Conservation (phyloP, 352 stramenopile genomes). For the Plasmopara muralis region DNA sequence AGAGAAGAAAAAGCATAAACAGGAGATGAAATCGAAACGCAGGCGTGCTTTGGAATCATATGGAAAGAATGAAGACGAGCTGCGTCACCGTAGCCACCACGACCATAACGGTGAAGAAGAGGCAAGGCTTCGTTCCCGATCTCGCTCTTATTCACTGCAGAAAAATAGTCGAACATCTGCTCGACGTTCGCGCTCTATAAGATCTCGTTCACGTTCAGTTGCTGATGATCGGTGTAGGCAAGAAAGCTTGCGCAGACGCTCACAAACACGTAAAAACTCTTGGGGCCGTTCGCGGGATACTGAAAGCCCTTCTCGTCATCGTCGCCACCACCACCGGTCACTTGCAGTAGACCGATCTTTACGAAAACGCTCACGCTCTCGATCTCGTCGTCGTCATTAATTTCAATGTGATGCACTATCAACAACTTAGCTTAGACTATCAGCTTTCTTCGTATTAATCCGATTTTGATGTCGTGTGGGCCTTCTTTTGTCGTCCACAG, state of each 20-base stretch:
- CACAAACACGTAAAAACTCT: not conserved
- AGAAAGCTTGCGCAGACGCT: conserved; percentile 7
- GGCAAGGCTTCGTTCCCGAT: conserved; percentile 7
- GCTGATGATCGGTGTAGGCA: conserved; percentile 10
- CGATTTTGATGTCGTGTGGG: conserved; percentile 58
- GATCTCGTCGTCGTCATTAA: conserved; percentile 19
- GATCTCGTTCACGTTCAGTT: conserved; percentile 21
- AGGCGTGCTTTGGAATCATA: conserved; percentile 7
- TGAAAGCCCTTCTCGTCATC: not conserved
- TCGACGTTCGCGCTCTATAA: conserved; percentile 13
- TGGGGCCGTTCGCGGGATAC: conserved; percentile 12
- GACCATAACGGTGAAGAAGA: conserved; percentile 8
- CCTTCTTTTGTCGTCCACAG: conserved; percentile 72
- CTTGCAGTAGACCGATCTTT: conserved; percentile 13
- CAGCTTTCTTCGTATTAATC: conserved; percentile 12
- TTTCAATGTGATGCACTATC: not conserved
- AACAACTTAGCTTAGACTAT: not conserved
- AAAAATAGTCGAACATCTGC: conserved; percentile 3
- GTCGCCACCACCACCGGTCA: conserved; percentile 10
- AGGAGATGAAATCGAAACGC: conserved; percentile 23
- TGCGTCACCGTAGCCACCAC: conserved; percentile 2
- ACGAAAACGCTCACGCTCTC: conserved; percentile 18
- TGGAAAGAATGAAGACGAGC: conserved; percentile 10
- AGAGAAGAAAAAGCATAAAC: conserved; percentile 51
- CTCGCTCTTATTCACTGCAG: conserved; percentile 15